Evolutionary conservation across 208 protist genomes (phyloP).

Genomic region (Leptomonas pyrrhocoris): DNA sequence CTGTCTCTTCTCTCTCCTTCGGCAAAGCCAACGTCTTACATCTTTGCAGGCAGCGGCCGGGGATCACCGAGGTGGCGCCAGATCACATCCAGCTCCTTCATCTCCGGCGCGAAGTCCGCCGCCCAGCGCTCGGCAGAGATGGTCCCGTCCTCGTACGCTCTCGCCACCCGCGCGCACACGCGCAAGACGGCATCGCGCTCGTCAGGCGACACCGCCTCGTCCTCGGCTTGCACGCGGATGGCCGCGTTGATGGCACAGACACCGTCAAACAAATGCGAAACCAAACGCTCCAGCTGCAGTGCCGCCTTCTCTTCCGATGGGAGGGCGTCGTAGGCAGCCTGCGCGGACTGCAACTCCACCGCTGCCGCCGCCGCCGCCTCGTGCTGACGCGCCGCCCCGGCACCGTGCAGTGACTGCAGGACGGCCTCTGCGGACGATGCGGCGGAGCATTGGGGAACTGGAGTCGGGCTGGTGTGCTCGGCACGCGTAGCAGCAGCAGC

Average conservation of each 20-base stretch:
- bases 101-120: slow-evolving; percentile 47
- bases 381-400: slow-evolving; percentile 21
- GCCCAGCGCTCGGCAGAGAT: slow-evolving; percentile 44
- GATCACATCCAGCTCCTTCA: slow-evolving; percentile 52
- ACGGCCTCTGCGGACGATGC: slow-evolving; percentile 37
- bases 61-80: slow-evolving; percentile 42
- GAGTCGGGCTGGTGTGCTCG: slow-evolving; percentile 24
- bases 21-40: too few species aligned
- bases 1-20: too few species aligned
- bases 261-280: slow-evolving; percentile 58
- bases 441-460: slow-evolving; percentile 13
- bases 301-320: slow-evolving; percentile 29
- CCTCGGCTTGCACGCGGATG: slow-evolving; percentile 51
- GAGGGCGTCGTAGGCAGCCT: slow-evolving; percentile 36
- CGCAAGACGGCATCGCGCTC: slow-evolving; percentile 42
- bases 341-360: slow-evolving; percentile 12
- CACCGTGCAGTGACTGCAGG: slow-evolving; percentile 46
- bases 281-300: slow-evolving; percentile 22
- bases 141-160: slow-evolving; percentile 12
- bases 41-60: slow-evolving; percentile 20
- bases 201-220: slow-evolving; percentile 13
- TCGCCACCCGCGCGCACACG: slow-evolving; percentile 42
- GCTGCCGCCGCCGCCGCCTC: slow-evolving; percentile 21
- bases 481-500: slow-evolving; percentile 16
- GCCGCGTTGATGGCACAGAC: slow-evolving; percentile 61